phyloP scores from a whole-genome alignment of 2,329 filamentous ascomycete genomes.

The Stemphylium lycopersici region DNA sequence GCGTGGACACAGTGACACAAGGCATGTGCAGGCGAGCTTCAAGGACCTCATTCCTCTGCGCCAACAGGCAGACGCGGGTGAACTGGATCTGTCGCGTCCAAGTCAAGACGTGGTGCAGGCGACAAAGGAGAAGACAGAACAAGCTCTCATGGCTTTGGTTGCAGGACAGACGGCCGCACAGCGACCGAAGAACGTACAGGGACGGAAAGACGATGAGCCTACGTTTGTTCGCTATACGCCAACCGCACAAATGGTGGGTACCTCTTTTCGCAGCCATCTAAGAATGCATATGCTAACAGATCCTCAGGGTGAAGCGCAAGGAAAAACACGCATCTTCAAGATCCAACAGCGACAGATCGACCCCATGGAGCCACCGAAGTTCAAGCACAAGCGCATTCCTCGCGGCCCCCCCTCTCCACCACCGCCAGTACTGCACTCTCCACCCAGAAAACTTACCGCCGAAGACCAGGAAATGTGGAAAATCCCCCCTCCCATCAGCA shows the following conservation, averaged over 20 bases:
- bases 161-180: constrained; percentile 87
- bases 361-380: constrained; percentile 96
- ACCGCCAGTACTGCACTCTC: constrained; percentile 92
- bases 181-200: constrained; percentile 93
- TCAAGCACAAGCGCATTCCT: constrained; percentile 98
- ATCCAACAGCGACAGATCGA: constrained; percentile 94
- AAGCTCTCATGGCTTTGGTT: constrained; percentile 81
- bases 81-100: constrained; percentile 84
- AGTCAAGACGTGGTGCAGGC: constrained; percentile 82
- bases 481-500: constrained; percentile 87
- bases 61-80: constrained; percentile 89
- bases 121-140: constrained; percentile 86
- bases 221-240: constrained; percentile 97
- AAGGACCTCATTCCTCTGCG: constrained; percentile 94
- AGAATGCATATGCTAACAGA: no score
- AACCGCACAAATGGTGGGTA: constrained; percentile 79
- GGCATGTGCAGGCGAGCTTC: constrained; percentile 93
- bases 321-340: constrained; percentile 97
- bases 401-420: constrained; percentile 90
- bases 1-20: constrained; percentile 81
- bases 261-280: no score
- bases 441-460: constrained; percentile 90
- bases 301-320: constrained; percentile 68
- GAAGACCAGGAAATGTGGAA: constrained; percentile 98
- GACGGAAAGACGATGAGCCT: constrained; percentile 78